Base-by-base conservation (phyloP, 768 basidiomycete species). In the Tephrocybe sp. region DNA sequence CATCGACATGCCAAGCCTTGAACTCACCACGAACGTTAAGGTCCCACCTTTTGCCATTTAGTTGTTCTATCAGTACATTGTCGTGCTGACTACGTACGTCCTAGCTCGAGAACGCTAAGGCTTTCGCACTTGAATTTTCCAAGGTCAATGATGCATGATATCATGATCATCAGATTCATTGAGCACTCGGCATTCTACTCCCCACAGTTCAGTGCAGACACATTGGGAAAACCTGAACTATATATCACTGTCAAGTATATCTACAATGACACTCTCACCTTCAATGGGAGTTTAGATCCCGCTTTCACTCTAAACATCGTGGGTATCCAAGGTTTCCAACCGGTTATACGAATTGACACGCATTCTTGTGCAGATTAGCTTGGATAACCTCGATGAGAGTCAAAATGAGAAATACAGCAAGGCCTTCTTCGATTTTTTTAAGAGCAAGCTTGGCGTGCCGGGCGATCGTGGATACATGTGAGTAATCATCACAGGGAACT, bases 401-500 rank as follows among this genome's bases (percentile, higher is more conserved):
- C 52, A 58, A 34, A 83, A 84, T 49, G 76, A 77, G 50, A 53
- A 52, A 33, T 87, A 84, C 66, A 82, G 83, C 65, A 76, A 76
- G 57, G 69, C 62, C 2, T 74, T 88, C 50, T 81, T 80, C 45
- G 61, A 68, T 9, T 85, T 76, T 64, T 75, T 88, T 60, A 61
- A 79, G 54, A 63, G 74, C 58, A 80, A 81, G 50, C 67, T 89
- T 2, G 77, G 76, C 5, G 64, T 79, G 15, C 64, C 68, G 0
- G 73, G 67, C 1, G 68, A 81, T 55, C 75, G 85, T 41, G 85
- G 83, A 43, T 86, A 87, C 59, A 80, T 88, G 82, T 82, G 17
- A 38, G 68, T 60, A 17, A 17, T 5, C 15, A 24, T 14, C 41
- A n/a, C 15, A 10, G 15, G 23, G 3, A 15, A 45, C 15, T 26